Base-by-base conservation (phyloP, 2,329 filamentous ascomycete species). In the Cordyceps farinosa region DNA sequence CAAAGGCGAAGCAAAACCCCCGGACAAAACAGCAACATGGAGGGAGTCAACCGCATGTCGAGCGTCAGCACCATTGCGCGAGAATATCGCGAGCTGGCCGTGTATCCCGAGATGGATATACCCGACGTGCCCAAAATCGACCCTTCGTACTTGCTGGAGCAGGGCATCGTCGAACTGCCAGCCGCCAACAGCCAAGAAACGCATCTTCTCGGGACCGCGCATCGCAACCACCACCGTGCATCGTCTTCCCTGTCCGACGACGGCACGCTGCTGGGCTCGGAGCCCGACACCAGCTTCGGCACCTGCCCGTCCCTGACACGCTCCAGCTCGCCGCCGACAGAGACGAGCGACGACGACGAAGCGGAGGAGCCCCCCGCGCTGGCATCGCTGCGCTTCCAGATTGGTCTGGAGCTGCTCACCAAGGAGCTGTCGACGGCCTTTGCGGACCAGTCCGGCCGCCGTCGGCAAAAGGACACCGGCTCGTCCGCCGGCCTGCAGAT, bases 41-140 rank as follows among this genome's bases (percentile, higher is more conserved):
- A 67, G 10, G 65, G 66, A 3, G 65, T 70, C 3, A 71, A 71
- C 40, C 76, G 77, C 66, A 75, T 73, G 1, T 75, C 76, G 1
- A 81, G 77, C 66, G 77, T 79, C 40, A 80, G 84, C 60, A 71
- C 76, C 45, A 80, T 84, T 40, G 82, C 82, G 29, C 79, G 82
- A 50, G 80, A 83, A 60, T 84, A 84, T 65, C 75, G 75, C 22
- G 78, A 78, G 2, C 67, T 84, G 2, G 71, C 84, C 4, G 77
- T 80, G 27, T 69, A 72, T 13, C 66, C 67, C 8, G 67, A 72
- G 4, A 75, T 15, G 30, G 51, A 48, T 11, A 17, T 61, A 0
- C 50, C 59, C 8, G 50, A 42, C 15, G 40, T 61, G 32, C 59
- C 59, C 4, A 30, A 38, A 6, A 47, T 55, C 7, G 50, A 54